Base-by-base conservation (phyloP, 768 basidiomycete species). In the Tremella fuciformis region DNA sequence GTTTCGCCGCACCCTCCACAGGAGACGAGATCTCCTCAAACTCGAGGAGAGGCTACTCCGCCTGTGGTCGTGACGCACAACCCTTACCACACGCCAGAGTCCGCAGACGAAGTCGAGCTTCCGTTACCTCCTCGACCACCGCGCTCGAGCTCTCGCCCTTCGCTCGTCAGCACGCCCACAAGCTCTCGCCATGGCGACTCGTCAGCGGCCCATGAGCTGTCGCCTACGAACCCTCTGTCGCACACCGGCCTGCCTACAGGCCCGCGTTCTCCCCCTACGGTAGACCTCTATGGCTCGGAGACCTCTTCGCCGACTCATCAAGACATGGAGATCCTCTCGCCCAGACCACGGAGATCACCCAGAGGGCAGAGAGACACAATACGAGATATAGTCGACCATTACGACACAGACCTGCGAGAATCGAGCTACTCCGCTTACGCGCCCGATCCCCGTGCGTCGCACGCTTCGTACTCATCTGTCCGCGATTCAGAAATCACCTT, bases 331-430 rank as follows among this genome's bases (percentile, higher is more conserved):
- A 39, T 63, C 13, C 24, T 59, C 1, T 39, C 59, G 13, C 65
- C 65, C 1, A 44, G 26, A n/a, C 65, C 65, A 2, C 42, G 16
- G 22, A 4, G 22, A 46, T 46, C 42, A 18, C 42, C 42, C n/a
- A 18, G 41, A 22, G 25, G 41, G 3, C 42, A 47, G 8, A 52
- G 65, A 25, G 66, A 67, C 47, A 67, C 66, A 0, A 64, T 67
- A 25, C 39, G 57, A 25, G 47, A 57, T 42, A 60, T 65, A 40
- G 64, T 63, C 21, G 64, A 63, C 29, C 39, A 37, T 1, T 69
- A 65, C 50, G 59, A 18, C 55, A 62, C 22, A 53, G 39, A 13
- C 22, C 7, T 13, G 7, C 13, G 58, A 59, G 21, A 40, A 56
- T 55, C 52, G 25, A 56, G 15, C 21, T 47, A 40, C 22, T 34